Evolutionary conservation across 345 rosid genomes (phyloP).

Genomic region (Eucalyptus erythrocorys): DNA sequence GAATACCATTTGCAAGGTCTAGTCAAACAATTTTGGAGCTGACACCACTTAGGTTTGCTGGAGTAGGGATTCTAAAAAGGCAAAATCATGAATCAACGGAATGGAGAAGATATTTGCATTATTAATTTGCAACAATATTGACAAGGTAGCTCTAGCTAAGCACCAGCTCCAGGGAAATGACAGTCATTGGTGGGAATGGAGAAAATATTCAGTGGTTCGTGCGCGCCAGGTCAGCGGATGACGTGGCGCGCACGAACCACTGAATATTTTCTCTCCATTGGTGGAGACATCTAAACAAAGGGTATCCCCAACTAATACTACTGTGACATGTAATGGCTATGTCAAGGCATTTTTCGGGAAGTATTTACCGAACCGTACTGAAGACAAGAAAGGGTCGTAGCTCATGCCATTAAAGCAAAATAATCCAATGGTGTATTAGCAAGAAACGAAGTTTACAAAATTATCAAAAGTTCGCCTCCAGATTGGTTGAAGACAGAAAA

Average conservation of each 20-base stretch:
- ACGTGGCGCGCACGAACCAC: too few relatives aligned
- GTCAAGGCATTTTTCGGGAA: not conserved
- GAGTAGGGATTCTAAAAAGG: not conserved
- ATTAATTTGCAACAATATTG: not conserved
- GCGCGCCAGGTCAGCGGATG: too few relatives aligned
- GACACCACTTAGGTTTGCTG: not conserved
- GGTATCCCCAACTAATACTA: not conserved
- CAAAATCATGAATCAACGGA: not conserved
- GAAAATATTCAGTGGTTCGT: too few relatives aligned
- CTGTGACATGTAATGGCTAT: not conserved
- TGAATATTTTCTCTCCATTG: too few relatives aligned
- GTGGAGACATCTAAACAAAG: not conserved
- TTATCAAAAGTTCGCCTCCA: not conserved
- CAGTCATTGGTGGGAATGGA: not conserved
- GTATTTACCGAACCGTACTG: not conserved
- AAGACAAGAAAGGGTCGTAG: not conserved
- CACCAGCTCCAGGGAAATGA: too few relatives aligned
- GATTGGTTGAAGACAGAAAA: not conserved
- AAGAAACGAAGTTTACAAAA: not conserved
- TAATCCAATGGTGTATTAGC: not conserved
- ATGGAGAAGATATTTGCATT: not conserved
- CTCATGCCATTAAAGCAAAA: not conserved
- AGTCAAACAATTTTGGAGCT: not conserved
- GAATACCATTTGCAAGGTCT: not conserved
- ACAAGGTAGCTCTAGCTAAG: not conserved